These are phyloP conservation scores for Podila epicladia DNA, from an alignment of 192 early-diverging fungal species.

Conservation along the genomic window DNA sequence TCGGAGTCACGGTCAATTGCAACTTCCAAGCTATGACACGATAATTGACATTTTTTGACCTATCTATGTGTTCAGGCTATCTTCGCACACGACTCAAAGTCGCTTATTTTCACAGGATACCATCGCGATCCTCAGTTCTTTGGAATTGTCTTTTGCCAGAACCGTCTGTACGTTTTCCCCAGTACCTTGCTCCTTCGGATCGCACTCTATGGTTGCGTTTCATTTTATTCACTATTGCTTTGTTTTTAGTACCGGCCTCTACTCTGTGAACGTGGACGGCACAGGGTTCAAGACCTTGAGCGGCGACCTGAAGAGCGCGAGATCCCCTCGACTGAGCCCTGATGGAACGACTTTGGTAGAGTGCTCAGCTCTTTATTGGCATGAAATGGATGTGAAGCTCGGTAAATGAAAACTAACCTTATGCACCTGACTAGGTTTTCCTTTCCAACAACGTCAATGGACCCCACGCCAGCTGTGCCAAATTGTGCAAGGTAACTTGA, in stretches of 20 bases:
- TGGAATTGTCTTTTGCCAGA: slow-evolving; percentile 75
- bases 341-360: slow-evolving; percentile 54
- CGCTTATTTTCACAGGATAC: slow-evolving; percentile 76
- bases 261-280: slow-evolving; percentile 58
- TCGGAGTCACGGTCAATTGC: slow-evolving; percentile 2
- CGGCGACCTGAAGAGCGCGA: slow-evolving; percentile 47
- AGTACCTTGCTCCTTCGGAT: not conserved
- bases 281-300: slow-evolving; percentile 40
- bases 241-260: slow-evolving; percentile 57
- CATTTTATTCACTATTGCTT: not conserved
- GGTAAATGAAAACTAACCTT: not conserved
- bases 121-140: slow-evolving; percentile 61
- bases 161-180: slow-evolving; percentile 56
- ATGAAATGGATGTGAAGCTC: not conserved
- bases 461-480: slow-evolving; percentile 73
- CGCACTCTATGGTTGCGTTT: not conserved
- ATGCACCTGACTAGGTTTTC: slow-evolving; percentile 58
- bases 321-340: slow-evolving; percentile 71
- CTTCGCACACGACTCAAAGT: slow-evolving; percentile 57
- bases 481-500: slow-evolving; percentile 51
- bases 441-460: slow-evolving; percentile 69
- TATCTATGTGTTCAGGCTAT: slow-evolving; percentile 51
- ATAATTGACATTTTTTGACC: slow-evolving; percentile 7
- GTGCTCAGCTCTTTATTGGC: not conserved
- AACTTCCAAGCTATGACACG: not conserved